These are phyloP conservation scores for Aureobasidium sp. DNA, from an alignment of 2,329 filamentous ascomycete species.

Conservation along the genomic window DNA sequence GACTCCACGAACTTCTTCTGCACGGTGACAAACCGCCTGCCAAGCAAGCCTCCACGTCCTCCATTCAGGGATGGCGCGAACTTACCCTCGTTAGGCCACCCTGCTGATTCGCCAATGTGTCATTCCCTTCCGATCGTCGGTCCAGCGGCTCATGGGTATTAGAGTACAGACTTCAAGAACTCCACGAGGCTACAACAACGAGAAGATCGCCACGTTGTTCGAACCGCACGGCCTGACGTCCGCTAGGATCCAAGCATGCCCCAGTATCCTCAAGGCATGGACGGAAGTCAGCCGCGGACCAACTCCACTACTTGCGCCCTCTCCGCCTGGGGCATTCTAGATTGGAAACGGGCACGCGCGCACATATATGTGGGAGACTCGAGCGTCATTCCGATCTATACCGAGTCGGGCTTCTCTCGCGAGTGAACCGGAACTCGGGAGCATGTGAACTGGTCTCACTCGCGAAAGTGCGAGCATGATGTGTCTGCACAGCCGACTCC, in stretches of 20 bases:
- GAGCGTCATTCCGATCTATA: conserved; percentile 4
- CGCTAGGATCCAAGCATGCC: not conserved
- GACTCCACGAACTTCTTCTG: conserved; percentile 8
- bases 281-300: not conserved
- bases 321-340: conserved; percentile 3
- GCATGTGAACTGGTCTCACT: conserved; percentile 6
- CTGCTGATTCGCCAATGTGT: not conserved
- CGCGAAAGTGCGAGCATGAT: not conserved
- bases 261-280: not conserved
- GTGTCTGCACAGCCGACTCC: not conserved
- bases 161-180: not conserved
- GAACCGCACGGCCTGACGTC: not conserved
- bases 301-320: not conserved
- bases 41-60: not conserved
- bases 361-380: not conserved
- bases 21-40: conserved; percentile 1
- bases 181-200: not conserved
- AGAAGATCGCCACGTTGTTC: not conserved
- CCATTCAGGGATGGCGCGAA: conserved; percentile 6
- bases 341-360: conserved; percentile 3
- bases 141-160: not conserved
- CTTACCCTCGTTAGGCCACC: not conserved
- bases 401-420: conserved; percentile 4
- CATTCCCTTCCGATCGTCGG: conserved; percentile 6
- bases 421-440: not conserved